Evolutionary conservation across 2,329 filamentous ascomycete genomes (phyloP).

Genomic region (Pseudopithomyces maydicus): DNA sequence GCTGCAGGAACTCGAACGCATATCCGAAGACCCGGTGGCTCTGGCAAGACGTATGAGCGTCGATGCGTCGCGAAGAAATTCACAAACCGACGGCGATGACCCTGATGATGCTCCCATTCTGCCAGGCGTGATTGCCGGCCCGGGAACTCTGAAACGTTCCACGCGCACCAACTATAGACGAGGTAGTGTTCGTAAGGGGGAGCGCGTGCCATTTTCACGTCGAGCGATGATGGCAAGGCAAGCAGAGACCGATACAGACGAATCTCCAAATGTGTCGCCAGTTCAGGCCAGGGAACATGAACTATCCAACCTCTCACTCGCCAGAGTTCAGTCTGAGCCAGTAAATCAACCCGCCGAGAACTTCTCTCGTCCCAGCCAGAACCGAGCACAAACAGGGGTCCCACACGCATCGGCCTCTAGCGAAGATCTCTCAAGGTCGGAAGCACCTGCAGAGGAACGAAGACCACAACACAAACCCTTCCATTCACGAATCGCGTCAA

Average conservation of each 20-base stretch:
- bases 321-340: slow-evolving; percentile 74
- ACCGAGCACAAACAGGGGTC: slow-evolving; percentile 29
- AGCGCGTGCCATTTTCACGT: slow-evolving; percentile 76
- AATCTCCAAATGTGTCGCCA: slow-evolving; percentile 57
- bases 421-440: slow-evolving; percentile 27
- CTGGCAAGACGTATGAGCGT: slow-evolving; percentile 73
- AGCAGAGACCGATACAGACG: slow-evolving; percentile 65
- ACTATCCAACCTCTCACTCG: slow-evolving; percentile 57
- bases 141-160: slow-evolving; percentile 82
- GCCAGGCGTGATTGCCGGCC: slow-evolving; percentile 72
- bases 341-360: slow-evolving; percentile 54
- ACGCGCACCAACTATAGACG: slow-evolving; percentile 91
- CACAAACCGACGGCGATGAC: slow-evolving; percentile 46
- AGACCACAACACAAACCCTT: slow-evolving; percentile 53
- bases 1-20: slow-evolving; percentile 71
- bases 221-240: slow-evolving; percentile 65
- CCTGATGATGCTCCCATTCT: slow-evolving; percentile 84
- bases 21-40: slow-evolving; percentile 79
- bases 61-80: slow-evolving; percentile 50
- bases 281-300: slow-evolving; percentile 37
- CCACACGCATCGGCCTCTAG: slow-evolving; percentile 29
- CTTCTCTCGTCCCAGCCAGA: slow-evolving; percentile 62
- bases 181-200: slow-evolving; percentile 81
- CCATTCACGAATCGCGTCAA: slow-evolving; percentile 61
- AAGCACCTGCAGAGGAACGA: slow-evolving; percentile 35